Evolutionary conservation across 768 basidiomycete species (phyloP).

Genomic region (Tricholoma sp.): DNA sequence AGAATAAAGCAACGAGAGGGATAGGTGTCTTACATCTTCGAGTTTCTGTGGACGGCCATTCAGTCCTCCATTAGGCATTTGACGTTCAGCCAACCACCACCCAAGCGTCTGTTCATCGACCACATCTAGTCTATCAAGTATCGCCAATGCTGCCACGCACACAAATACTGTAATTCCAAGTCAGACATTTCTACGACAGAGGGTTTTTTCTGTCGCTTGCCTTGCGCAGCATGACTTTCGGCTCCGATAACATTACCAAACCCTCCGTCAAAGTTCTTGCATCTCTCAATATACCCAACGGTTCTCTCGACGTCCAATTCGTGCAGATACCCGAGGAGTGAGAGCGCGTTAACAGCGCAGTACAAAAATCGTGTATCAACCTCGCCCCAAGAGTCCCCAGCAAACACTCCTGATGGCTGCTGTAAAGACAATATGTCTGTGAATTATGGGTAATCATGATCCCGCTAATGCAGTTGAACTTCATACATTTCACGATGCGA

Average conservation of each 20-base stretch:
- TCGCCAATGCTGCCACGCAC: conserved; percentile 81
- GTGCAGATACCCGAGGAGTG: conserved; percentile 72
- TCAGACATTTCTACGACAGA: background rate
- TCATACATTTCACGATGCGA: conserved; percentile 69
- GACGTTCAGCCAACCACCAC: conserved; percentile 94
- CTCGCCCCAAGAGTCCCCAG: conserved; percentile 91
- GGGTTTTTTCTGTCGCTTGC: conserved; percentile 37
- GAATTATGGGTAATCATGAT: background rate
- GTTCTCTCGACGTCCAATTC: conserved; percentile 65
- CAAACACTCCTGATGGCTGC: conserved; percentile 81
- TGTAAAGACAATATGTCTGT: conserved; percentile 83
- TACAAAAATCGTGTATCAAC: conserved; percentile 88
- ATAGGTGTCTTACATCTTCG: conserved; percentile 67
- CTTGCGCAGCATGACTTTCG: conserved; percentile 91
- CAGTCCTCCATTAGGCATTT: conserved; percentile 87
- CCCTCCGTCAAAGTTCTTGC: conserved; percentile 94
- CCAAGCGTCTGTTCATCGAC: conserved; percentile 73
- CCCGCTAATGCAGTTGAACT: background rate
- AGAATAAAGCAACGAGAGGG: background rate
- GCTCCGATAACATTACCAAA: conserved; percentile 83
- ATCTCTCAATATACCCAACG: conserved; percentile 65
- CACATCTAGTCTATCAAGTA: conserved; percentile 76
- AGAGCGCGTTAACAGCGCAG: conserved; percentile 79
- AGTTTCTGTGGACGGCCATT: conserved; percentile 98
- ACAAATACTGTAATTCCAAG: conserved; percentile 63